Conservation (phyloP, 2,329 filamentous ascomycete species). For the Beauveria varroae region DNA sequence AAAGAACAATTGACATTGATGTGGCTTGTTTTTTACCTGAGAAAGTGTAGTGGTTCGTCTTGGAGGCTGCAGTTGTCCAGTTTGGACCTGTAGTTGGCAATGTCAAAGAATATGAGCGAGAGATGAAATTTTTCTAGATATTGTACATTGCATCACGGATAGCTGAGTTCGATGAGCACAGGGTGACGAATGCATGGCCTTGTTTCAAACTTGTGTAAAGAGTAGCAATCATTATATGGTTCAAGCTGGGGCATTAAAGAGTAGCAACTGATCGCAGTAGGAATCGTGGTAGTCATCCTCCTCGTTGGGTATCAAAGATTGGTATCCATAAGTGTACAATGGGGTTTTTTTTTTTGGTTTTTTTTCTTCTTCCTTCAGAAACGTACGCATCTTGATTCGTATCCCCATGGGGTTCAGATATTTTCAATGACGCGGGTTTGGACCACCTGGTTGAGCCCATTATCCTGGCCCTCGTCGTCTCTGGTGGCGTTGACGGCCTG, state of each 20-base stretch:
- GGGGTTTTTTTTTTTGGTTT: neutral
- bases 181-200: no score
- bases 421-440: constrained; percentile 79
- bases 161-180: neutral
- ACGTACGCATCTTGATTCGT: neutral
- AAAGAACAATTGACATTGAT: neutral
- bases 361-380: neutral
- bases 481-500: constrained; percentile 30
- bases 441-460: constrained; percentile 65
- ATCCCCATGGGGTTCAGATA: constrained; percentile 49
- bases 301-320: constrained; percentile 12
- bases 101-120: neutral
- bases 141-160: constrained; percentile 8
- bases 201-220: no score
- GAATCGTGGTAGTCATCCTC: neutral
- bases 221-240: neutral
- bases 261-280: neutral
- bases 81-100: neutral
- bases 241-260: neutral
- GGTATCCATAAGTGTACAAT: constrained; percentile 10
- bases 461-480: constrained; percentile 28
- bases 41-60: neutral
- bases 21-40: neutral
- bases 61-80: neutral
- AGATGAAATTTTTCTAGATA: neutral